Evolutionary conservation across 169 alveolate species (phyloP).

Genomic region (Plasmodium reichenowi): DNA sequence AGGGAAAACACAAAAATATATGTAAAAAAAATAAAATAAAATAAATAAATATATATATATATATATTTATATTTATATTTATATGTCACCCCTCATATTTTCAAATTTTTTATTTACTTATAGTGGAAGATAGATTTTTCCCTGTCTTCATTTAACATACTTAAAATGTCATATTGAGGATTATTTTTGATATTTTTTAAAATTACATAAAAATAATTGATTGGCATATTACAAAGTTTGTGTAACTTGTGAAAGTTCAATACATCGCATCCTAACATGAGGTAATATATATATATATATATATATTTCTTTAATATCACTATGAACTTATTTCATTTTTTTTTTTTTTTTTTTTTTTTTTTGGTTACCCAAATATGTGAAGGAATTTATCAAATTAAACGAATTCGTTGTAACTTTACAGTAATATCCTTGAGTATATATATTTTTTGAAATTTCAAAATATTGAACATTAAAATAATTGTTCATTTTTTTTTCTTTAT

Average conservation of each 20-base stretch:
- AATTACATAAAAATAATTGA: conserved; percentile 46
- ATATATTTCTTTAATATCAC: neutral
- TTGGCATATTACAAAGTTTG: conserved; percentile 61
- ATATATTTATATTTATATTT: neutral
- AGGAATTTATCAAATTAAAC: conserved; percentile 52
- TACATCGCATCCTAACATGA: conserved; percentile 15
- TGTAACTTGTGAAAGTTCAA: conserved; percentile 42
- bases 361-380: conserved; percentile 50
- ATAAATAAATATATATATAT: too few relatives aligned
- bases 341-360: too few relatives aligned
- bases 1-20: conserved; percentile 2
- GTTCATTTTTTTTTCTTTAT: conserved; percentile 7
- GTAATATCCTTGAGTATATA: conserved; percentile 41
- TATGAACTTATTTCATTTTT: neutral
- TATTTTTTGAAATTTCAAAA: conserved; percentile 33
- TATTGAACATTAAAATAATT: conserved; percentile 42
- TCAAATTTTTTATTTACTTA: conserved; percentile 11
- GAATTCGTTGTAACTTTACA: conserved; percentile 56
- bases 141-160: conserved; percentile 42
- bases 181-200: conserved; percentile 14
- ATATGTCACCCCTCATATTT: neutral
- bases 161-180: conserved; percentile 42
- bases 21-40: neutral
- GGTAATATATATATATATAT: neutral
- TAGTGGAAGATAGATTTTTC: conserved; percentile 55